Percentiles rank a stretch among this genome's conserved stretches.
These are phyloP conservation scores for Globisporangium parvum DNA, from an alignment of 352 stramenopile genomes.

Conservation along the genomic window DNA sequence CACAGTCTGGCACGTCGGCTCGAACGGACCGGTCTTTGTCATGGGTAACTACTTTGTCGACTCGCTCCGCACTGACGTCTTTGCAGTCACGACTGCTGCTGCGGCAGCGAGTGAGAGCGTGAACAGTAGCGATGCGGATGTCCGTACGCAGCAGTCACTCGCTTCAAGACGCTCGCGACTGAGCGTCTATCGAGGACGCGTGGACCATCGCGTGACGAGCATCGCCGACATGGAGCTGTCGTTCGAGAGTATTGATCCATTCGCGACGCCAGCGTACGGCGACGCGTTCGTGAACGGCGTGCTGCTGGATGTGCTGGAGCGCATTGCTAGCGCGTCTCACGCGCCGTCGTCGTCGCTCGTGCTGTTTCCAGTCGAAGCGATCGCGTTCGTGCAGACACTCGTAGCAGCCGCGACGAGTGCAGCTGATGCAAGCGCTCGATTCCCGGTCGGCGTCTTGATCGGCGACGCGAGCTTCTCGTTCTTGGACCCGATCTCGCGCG, in stretches of 20 bases:
- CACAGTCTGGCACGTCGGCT: constrained; percentile 32
- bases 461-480: constrained; percentile 67
- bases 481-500: constrained; percentile 48
- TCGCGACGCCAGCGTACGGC: constrained; percentile 22
- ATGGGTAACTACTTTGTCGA: constrained; percentile 84
- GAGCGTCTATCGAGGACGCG: constrained; percentile 33
- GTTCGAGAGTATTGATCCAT: constrained; percentile 22
- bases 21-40: constrained; percentile 52
- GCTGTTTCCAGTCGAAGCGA: constrained; percentile 62
- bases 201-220: constrained; percentile 32
- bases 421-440: too few species aligned
- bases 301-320: constrained; percentile 27
- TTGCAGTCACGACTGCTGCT: constrained; percentile 28
- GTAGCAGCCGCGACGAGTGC: too few species aligned
- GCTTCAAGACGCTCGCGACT: not conserved
- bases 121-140: not conserved
- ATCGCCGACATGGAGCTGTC: constrained; percentile 52
- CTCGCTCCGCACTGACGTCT: constrained; percentile 66
- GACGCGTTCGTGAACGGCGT: constrained; percentile 32
- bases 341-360: constrained; percentile 35
- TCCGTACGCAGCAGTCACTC: not conserved
- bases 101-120: not conserved
- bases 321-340: constrained; percentile 9
- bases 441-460: constrained; percentile 24
- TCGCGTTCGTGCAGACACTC: constrained; percentile 45